Percentiles rank a stretch among this genome's conserved stretches.
Evolutionary conservation across 2,329 filamentous ascomycete species (phyloP).

Genomic region (Colletotrichum cereale): DNA sequence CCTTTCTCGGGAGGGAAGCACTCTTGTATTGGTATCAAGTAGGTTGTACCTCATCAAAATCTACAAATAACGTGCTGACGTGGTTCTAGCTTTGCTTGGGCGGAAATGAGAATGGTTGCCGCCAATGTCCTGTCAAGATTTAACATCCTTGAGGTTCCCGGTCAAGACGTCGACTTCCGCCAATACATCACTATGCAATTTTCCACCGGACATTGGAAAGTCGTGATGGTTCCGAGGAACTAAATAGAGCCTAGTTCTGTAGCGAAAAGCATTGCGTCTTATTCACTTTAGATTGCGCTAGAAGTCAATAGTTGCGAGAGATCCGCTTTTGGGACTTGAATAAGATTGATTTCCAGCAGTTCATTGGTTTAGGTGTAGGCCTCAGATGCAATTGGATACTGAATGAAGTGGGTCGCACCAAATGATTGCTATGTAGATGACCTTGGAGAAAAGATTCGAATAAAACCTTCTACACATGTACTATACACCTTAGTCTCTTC

Average conservation of each 20-base stretch:
- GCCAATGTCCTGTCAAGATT: slow-evolving; percentile 43
- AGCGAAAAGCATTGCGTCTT: neutral
- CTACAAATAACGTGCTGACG: neutral
- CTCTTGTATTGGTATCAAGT: slow-evolving; percentile 46
- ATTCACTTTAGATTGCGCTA: neutral
- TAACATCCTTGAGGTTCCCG: slow-evolving; percentile 43
- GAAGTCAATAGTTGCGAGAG: too few relatives aligned
- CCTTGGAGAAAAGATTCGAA: neutral
- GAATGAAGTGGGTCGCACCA: neutral
- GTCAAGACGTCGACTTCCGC: slow-evolving; percentile 43
- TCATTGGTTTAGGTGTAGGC: too few relatives aligned
- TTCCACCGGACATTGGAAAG: slow-evolving; percentile 46
- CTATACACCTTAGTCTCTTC: too few relatives aligned
- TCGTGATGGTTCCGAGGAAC: slow-evolving; percentile 49
- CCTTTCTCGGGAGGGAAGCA: slow-evolving; percentile 43
- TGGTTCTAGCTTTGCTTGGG: slow-evolving; percentile 42
- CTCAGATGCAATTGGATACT: neutral
- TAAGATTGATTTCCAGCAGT: neutral
- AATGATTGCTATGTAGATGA: too few relatives aligned
- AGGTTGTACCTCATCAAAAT: neutral
- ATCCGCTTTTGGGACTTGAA: accelerated
- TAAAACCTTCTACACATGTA: too few relatives aligned
- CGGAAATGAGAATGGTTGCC: slow-evolving; percentile 44
- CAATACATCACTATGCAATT: slow-evolving; percentile 47
- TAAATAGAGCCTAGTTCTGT: neutral